These are phyloP conservation scores for Geranium incanum DNA, from an alignment of 441 rosid species.

Conservation along the genomic window DNA sequence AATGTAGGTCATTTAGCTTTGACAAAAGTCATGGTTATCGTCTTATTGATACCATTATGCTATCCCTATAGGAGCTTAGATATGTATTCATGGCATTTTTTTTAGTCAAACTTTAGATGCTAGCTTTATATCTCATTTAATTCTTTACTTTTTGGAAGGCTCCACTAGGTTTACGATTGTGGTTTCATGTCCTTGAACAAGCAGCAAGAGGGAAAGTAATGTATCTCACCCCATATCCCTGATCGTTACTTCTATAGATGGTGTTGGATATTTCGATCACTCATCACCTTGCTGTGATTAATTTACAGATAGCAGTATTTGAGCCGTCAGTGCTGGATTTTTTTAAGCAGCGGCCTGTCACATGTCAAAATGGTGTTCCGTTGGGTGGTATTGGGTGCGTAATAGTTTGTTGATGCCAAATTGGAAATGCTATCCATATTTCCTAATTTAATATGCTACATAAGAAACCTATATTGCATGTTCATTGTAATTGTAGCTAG, in stretches of 20 bases:
- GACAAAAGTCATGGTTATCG: neutral
- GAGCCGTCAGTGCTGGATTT: constrained; percentile 29
- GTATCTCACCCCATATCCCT: neutral
- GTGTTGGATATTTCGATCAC: neutral
- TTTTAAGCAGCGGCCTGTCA: constrained; percentile 43
- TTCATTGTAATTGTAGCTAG: neutral
- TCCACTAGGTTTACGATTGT: constrained; percentile 55
- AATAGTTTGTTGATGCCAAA: neutral
- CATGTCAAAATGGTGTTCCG: constrained; percentile 73
- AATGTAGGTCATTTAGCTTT: neutral
- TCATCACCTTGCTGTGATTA: neutral
- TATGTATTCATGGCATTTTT: neutral
- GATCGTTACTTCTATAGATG: neutral
- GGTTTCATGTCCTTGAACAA: constrained; percentile 52
- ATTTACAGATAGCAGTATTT: constrained; percentile 50
- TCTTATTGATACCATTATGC: neutral
- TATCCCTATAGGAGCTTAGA: neutral
- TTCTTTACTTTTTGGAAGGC: constrained; percentile 32
- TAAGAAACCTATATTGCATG: neutral
- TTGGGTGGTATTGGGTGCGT: constrained; percentile 88
- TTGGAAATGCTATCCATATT: neutral
- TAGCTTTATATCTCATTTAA: neutral
- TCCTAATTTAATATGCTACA: constrained; percentile 1
- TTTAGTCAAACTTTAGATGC: neutral
- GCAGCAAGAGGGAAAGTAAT: constrained; percentile 65